Conservation (phyloP, 805 yeast genomes). For the Kluyveromyces nonfermentans region DNA sequence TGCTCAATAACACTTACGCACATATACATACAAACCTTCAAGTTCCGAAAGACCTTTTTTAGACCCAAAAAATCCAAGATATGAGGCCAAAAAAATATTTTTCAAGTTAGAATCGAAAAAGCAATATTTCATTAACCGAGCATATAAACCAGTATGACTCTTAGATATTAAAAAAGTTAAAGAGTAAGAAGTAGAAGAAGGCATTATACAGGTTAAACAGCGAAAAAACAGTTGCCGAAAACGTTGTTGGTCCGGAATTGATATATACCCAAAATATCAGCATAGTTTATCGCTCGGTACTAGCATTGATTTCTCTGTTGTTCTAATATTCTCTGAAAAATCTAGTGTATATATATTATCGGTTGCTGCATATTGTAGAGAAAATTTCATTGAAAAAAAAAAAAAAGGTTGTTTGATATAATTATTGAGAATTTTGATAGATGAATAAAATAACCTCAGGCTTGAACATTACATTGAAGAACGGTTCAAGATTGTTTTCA, state of each 20-base stretch:
- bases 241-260: too few relatives aligned
- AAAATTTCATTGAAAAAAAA: too few relatives aligned
- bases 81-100: background rate
- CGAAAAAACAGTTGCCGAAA: background rate
- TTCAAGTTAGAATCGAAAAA: background rate
- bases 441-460: background rate
- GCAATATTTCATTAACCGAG: background rate
- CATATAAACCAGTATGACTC: background rate
- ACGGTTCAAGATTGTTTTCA: constrained; percentile 1
- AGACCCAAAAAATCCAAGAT: background rate
- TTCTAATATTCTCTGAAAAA: background rate
- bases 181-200: background rate
- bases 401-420: background rate
- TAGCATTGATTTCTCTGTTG: background rate
- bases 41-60: background rate
- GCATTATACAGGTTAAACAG: background rate
- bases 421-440: background rate
- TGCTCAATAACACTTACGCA: too few relatives aligned
- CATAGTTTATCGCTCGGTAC: background rate
- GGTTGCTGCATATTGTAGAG: background rate
- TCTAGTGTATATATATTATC: background rate
- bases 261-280: too few relatives aligned
- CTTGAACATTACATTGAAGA: background rate
- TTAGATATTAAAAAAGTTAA: too few relatives aligned
- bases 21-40: too few relatives aligned